phyloP scores from a whole-genome alignment of 306 rosid genomes.

The Gynostemma pentaphyllum region DNA sequence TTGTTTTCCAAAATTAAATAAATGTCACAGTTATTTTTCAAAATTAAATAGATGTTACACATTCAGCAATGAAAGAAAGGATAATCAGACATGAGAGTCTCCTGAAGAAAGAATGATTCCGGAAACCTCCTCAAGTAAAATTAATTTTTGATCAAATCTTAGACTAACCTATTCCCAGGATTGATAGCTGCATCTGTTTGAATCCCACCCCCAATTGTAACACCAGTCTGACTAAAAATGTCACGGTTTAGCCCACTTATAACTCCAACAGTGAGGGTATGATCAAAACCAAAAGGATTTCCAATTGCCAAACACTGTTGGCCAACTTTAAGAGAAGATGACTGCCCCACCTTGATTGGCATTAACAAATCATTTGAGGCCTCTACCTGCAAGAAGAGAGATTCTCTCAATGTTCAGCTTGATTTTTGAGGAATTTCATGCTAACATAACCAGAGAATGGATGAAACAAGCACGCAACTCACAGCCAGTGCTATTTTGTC shows the following conservation, averaged over 20 bases:
- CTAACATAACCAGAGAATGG: background rate
- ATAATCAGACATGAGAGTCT: conserved; percentile 3
- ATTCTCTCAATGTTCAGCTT: background rate
- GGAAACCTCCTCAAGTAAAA: background rate
- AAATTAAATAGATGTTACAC: background rate
- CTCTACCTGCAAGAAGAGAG: conserved; percentile 50
- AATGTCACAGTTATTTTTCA: too few species aligned
- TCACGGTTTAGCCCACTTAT: conserved; percentile 90
- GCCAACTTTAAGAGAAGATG: conserved; percentile 77
- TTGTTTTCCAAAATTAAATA: background rate
- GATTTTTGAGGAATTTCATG: background rate
- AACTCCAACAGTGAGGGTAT: conserved; percentile 90
- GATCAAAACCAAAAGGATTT: conserved; percentile 97
- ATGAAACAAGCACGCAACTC: background rate
- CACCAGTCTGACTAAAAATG: conserved; percentile 81
- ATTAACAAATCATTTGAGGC: conserved; percentile 64
- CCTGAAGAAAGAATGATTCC: background rate
- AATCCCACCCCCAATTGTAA: conserved; percentile 91
- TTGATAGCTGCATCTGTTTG: conserved; percentile 96
- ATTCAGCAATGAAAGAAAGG: background rate
- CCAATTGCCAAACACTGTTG: conserved; percentile 97
- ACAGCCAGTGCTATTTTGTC: background rate
- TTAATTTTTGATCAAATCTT: conserved; percentile 4
- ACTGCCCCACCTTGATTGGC: conserved; percentile 65
- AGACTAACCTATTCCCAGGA: conserved; percentile 81